These are phyloP conservation scores for Alternaria hordeiaustralica DNA, from an alignment of 2,329 filamentous ascomycete genomes.

Conservation along the genomic window DNA sequence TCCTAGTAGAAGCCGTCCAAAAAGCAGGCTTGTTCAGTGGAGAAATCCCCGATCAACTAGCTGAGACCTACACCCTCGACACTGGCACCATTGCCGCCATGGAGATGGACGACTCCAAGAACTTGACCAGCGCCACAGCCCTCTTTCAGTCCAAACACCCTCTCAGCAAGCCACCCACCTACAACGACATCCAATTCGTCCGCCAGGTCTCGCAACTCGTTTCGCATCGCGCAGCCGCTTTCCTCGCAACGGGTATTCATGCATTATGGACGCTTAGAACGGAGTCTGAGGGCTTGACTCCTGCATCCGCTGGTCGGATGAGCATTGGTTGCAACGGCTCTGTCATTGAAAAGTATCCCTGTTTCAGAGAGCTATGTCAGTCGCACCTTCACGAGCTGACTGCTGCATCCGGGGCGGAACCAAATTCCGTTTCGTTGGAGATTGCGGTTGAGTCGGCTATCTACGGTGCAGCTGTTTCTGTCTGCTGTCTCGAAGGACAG, in stretches of 20 bases:
- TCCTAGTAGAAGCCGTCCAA: slow-evolving; percentile 65
- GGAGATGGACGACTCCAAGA: slow-evolving; percentile 55
- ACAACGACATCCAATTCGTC: slow-evolving; percentile 62
- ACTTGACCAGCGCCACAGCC: slow-evolving; percentile 49
- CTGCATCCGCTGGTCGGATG: slow-evolving; percentile 45
- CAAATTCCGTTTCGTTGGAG: slow-evolving; percentile 65
- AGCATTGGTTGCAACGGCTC: slow-evolving; percentile 78
- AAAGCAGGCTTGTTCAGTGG: slow-evolving; percentile 64
- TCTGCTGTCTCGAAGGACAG: slow-evolving; percentile 46
- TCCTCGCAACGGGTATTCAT: slow-evolving; percentile 68
- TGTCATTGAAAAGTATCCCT: slow-evolving; percentile 79
- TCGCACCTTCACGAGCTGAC: slow-evolving; percentile 66
- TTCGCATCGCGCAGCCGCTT: slow-evolving; percentile 65
- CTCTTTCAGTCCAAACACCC: slow-evolving; percentile 61
- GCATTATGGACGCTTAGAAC: slow-evolving; percentile 65
- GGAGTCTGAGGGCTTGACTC: slow-evolving; percentile 54
- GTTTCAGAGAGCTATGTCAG: slow-evolving; percentile 69
- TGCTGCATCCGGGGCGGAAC: slow-evolving; percentile 47
- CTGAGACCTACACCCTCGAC: slow-evolving; percentile 65
- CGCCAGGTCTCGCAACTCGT: slow-evolving; percentile 60
- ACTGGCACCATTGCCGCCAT: slow-evolving; percentile 65
- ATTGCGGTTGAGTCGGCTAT: slow-evolving; percentile 77
- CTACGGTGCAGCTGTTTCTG: slow-evolving; percentile 75
- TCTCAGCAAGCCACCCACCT: slow-evolving; percentile 52
- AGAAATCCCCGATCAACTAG: slow-evolving; percentile 61